Base-by-base conservation (phyloP, 768 basidiomycete genomes). In the Pisolithus sp. region DNA sequence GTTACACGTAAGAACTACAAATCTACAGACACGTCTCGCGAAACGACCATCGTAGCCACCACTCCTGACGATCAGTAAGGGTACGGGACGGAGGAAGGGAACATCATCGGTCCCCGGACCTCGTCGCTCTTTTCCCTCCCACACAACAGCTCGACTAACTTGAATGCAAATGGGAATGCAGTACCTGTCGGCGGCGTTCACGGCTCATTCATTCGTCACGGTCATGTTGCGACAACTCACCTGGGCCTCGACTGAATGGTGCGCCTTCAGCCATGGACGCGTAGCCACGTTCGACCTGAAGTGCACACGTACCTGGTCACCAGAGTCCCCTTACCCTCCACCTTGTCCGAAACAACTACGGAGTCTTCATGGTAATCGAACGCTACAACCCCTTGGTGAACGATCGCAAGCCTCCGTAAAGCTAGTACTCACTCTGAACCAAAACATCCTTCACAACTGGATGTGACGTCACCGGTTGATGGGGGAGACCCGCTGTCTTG, bases 321-420 rank as follows among this genome's bases (percentile, higher is more conserved):
- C 5, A 92, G 73, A 48, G 80, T 82, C 0, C 76, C 79, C 26
- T 65, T 68, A 1, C 54, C 61, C 2, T 53, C 51, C 2, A 66
- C 56, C 8, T 46, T 26, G 56, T 61, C 48, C 4, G 86, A 87
- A 18, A 87, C 70, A 36, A 90, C 86, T 6, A 90, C 89, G 2
- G 82, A 60, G 4, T 85, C 80, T 53, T 90, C 89, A 5, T 73
- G 76, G 63, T 92, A 92, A 0, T 85, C 80, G 54, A 85, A 92
- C 9, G 70, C 89, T 89, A 56, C 49, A 20, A 20, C 7, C 48
- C 21, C 6, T 13, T 47, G 23, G 5, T 20, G 39, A 44, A 50
- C 28, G 17, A 46, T 50, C 5, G 36, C 17, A 15, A 31, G 9
- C 6, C 34, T 24, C 46, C 26, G 42, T 20, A 20, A 44, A 15